phyloP scores from a whole-genome alignment of 2,329 filamentous ascomycete genomes.

The Pseudogymnoascus sp. region DNA sequence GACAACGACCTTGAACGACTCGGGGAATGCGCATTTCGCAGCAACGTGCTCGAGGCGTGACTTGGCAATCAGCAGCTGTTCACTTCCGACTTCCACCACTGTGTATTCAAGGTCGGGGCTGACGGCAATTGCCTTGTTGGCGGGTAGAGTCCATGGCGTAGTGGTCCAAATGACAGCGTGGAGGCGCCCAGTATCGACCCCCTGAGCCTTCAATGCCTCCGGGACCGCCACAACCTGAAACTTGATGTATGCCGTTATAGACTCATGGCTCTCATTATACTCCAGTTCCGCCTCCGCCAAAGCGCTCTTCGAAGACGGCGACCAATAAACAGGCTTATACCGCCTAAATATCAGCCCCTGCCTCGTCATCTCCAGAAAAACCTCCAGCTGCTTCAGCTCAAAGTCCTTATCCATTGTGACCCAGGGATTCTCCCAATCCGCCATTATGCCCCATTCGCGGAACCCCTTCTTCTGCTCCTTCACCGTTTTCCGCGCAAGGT shows the following conservation, averaged over 20 bases:
- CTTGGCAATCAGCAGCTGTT: constrained; percentile 64
- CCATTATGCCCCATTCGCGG: constrained; percentile 68
- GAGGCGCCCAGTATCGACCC: constrained; percentile 32
- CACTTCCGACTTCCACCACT: constrained; percentile 49
- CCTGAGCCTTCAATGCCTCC: constrained; percentile 34
- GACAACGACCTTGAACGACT: constrained; percentile 39
- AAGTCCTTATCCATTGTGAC: constrained; percentile 71
- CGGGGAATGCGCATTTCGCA: constrained; percentile 34
- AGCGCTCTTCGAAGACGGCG: constrained; percentile 68
- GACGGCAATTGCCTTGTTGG: constrained; percentile 83
- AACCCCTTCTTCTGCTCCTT: constrained; percentile 68
- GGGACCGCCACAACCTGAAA: constrained; percentile 57
- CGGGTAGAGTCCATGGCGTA: constrained; percentile 93
- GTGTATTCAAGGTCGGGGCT: constrained; percentile 67
- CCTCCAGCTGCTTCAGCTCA: constrained; percentile 64
- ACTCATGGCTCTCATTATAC: constrained; percentile 68
- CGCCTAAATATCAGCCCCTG: constrained; percentile 68
- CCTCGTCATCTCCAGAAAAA: constrained; percentile 69
- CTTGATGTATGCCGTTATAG: constrained; percentile 68
- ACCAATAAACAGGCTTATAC: constrained; percentile 83
- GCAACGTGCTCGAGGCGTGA: constrained; percentile 57
- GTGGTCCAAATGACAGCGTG: constrained; percentile 97
- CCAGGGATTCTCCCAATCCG: constrained; percentile 70
- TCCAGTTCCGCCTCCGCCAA: constrained; percentile 80
- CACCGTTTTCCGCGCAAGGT: constrained; percentile 61